A percentile compares a stretch with the other conserved stretches of the same genome.
phyloP scores from a whole-genome alignment of 768 basidiomycete genomes.

The Gymnopilus junonius region DNA sequence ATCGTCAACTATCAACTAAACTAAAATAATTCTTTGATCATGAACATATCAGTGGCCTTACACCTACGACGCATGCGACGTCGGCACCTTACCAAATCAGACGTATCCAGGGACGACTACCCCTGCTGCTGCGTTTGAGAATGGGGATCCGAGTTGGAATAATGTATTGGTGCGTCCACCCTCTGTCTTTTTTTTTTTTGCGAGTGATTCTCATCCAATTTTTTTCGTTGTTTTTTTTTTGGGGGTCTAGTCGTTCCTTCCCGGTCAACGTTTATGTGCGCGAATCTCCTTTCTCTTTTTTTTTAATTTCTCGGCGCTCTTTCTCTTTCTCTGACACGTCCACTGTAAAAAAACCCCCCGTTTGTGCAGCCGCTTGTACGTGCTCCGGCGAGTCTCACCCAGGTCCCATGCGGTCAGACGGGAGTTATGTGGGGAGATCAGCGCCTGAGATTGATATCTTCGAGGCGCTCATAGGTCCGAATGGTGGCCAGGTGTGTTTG shows the following conservation, averaged over 20 bases:
- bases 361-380: slow-evolving; percentile 41
- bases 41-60: slow-evolving; percentile 65
- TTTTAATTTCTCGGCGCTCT: neutral
- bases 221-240: no score
- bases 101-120: slow-evolving; percentile 57
- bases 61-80: slow-evolving; percentile 75
- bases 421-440: slow-evolving; percentile 58
- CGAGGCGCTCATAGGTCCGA: slow-evolving; percentile 48
- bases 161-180: slow-evolving; percentile 43
- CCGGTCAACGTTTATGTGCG: slow-evolving; percentile 55
- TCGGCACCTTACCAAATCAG: slow-evolving; percentile 83
- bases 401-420: slow-evolving; percentile 45
- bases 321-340: neutral
- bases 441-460: slow-evolving; percentile 76
- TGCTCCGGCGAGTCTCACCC: slow-evolving; percentile 46
- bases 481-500: slow-evolving; percentile 30
- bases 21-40: no score
- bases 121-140: slow-evolving; percentile 49
- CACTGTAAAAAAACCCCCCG: no score
- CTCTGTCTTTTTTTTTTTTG: neutral
- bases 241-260: slow-evolving; percentile 67
- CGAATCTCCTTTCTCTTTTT: neutral
- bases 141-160: slow-evolving; percentile 45
- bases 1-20: no score
- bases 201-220: no score